Conservation (phyloP, 768 basidiomycete species). For the Lentinula sp. region DNA sequence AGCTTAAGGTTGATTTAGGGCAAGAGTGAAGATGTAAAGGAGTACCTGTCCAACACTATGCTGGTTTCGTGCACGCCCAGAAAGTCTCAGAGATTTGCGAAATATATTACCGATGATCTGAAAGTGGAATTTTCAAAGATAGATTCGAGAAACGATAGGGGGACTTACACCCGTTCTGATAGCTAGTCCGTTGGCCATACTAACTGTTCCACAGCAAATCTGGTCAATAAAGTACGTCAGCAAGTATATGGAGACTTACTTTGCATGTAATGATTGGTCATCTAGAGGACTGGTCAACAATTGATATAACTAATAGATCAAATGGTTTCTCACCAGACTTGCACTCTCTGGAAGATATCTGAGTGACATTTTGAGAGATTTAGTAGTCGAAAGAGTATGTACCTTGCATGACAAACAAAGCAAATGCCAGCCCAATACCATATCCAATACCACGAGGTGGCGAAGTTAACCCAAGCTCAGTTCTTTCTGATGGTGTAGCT, state of each 20-base stretch:
- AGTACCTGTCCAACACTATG: constrained; percentile 45
- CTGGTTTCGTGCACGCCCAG: constrained; percentile 48
- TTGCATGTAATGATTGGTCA: constrained; percentile 26
- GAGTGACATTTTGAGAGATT: not conserved
- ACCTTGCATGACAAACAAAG: constrained; percentile 48
- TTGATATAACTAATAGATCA: not conserved
- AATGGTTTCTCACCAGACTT: constrained; percentile 21
- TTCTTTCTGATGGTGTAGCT: constrained; percentile 23
- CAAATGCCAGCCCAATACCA: constrained; percentile 47
- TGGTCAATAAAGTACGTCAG: not conserved
- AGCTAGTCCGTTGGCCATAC: constrained; percentile 30
- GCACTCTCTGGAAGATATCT: constrained; percentile 18
- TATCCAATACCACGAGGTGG: constrained; percentile 41
- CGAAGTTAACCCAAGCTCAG: constrained; percentile 15
- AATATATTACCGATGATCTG: constrained; percentile 45
- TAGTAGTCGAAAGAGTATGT: constrained; percentile 12
- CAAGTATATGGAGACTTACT: constrained; percentile 11
- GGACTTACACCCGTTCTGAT: constrained; percentile 28
- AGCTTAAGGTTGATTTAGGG: not conserved
- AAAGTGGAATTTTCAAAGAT: not conserved
- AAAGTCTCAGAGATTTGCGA: constrained; percentile 63
- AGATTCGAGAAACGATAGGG: not conserved
- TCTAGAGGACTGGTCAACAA: constrained; percentile 1
- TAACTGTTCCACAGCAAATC: constrained; percentile 12
- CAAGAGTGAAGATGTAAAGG: not conserved